These are phyloP conservation scores for Dalbergia oliveri DNA, from an alignment of 306 rosid species.

Conservation along the genomic window DNA sequence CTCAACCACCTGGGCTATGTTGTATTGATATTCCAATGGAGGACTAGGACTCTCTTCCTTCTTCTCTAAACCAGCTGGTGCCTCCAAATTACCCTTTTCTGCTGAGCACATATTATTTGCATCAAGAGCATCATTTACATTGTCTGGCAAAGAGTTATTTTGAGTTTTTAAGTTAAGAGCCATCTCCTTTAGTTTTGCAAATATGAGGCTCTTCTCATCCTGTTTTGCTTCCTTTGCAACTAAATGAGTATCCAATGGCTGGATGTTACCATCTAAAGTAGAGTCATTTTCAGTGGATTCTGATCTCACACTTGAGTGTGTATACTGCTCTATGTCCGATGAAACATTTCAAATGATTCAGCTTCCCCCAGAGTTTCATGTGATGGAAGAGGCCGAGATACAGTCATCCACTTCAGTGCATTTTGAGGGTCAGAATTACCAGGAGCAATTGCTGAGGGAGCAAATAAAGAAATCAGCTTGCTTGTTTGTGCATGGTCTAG, in stretches of 20 bases:
- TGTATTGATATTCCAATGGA: slow-evolving; percentile 49
- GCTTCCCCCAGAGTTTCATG: slow-evolving; percentile 43
- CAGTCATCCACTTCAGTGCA: slow-evolving; percentile 45
- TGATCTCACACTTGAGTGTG: slow-evolving; percentile 46
- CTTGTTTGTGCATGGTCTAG: slow-evolving; percentile 79
- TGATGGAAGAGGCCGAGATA: slow-evolving; percentile 47
- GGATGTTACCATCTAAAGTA: slow-evolving; percentile 49
- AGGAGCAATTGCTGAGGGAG: slow-evolving; percentile 57
- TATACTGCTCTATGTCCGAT: slow-evolving; percentile 45
- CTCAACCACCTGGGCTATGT: slow-evolving; percentile 62
- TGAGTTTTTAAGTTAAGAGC: slow-evolving; percentile 50
- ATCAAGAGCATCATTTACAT: slow-evolving; percentile 41
- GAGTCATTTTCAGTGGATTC: slow-evolving; percentile 51
- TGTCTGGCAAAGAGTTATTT: slow-evolving; percentile 45
- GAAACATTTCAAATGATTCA: slow-evolving; percentile 46
- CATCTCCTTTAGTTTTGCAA: slow-evolving; percentile 67
- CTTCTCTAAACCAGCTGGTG: slow-evolving; percentile 44
- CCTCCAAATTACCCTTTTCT: slow-evolving; percentile 41
- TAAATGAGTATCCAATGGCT: slow-evolving; percentile 48
- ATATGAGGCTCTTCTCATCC: slow-evolving; percentile 53
- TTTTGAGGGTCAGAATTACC: slow-evolving; percentile 41
- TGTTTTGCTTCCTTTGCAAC: slow-evolving; percentile 49
- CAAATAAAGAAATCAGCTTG: slow-evolving; percentile 56
- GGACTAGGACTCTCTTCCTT: slow-evolving; percentile 52
- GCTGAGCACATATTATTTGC: slow-evolving; percentile 9